Evolutionary conservation across 169 alveolate genomes (phyloP).

Genomic region (Plasmodium vivax): DNA sequence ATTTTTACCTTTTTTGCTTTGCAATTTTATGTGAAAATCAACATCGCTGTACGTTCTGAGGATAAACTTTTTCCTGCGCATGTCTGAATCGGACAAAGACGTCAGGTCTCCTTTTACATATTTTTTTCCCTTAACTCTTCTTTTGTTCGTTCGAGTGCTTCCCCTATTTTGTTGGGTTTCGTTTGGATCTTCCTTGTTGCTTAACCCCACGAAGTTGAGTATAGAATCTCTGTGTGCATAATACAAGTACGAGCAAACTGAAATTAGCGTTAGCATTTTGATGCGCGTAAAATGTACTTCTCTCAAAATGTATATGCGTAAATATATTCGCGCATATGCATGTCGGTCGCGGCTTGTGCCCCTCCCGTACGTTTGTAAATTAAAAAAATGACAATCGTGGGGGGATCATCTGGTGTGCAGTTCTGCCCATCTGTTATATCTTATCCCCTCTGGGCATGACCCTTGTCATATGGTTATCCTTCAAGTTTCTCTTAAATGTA

Average conservation of each 20-base stretch:
- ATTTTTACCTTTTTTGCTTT: not conserved
- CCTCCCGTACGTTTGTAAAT: not conserved
- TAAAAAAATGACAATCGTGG: not conserved
- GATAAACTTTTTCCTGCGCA: conserved; percentile 36
- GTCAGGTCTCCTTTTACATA: conserved; percentile 4
- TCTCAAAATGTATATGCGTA: not conserved
- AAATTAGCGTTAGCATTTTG: conserved; percentile 66
- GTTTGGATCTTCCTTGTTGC: conserved; percentile 22
- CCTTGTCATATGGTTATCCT: not conserved
- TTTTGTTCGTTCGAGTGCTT: not conserved
- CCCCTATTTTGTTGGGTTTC: not conserved
- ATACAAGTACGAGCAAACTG: conserved; percentile 68
- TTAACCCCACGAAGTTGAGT: conserved; percentile 47
- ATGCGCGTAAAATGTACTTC: not conserved
- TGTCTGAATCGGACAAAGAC: conserved; percentile 60
- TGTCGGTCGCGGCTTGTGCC: not conserved
- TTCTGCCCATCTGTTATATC: not conserved
- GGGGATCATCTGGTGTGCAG: not conserved
- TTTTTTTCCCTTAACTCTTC: conserved; percentile 26
- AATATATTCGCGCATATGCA: not conserved
- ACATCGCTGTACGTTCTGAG: conserved; percentile 73
- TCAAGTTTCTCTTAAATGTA: not conserved
- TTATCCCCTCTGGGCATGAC: not conserved
- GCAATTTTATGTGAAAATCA: conserved; percentile 28
- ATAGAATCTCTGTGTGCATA: conserved; percentile 62